Conservation (phyloP, 116 monocot genomes). For the Zostera marina region DNA sequence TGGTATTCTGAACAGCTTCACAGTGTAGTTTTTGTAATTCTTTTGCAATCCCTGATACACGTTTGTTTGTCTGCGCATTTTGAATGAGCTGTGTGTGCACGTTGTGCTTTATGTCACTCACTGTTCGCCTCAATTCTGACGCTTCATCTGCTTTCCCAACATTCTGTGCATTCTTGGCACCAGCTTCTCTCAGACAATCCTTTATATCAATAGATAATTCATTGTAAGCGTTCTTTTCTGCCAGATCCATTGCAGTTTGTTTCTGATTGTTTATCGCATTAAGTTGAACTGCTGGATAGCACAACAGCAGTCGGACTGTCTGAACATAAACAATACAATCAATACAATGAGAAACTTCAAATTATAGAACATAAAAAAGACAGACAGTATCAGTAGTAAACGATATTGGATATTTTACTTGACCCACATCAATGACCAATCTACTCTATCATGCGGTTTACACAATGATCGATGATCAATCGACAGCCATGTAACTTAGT, state of each 20-base stretch:
- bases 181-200: constrained; percentile 51
- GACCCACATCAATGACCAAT: too few species aligned
- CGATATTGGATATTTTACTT: too few species aligned
- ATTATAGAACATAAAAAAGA: background rate
- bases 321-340: constrained; percentile 8
- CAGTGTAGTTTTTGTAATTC: constrained; percentile 75
- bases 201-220: constrained; percentile 42
- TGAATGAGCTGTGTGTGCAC: constrained; percentile 78
- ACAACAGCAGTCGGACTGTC: constrained; percentile 63
- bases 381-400: background rate
- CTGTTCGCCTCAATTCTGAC: constrained; percentile 58
- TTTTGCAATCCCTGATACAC: constrained; percentile 67
- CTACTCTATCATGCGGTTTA: too few species aligned
- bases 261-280: constrained; percentile 66
- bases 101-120: constrained; percentile 80
- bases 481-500: too few species aligned
- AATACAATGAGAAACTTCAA: background rate
- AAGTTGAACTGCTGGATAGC: constrained; percentile 46
- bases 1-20: constrained; percentile 90
- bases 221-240: constrained; percentile 67
- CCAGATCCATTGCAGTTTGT: constrained; percentile 81
- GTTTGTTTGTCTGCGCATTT: constrained; percentile 65
- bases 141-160: constrained; percentile 47
- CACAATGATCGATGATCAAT: too few species aligned
- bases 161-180: constrained; percentile 58